Conservation (phyloP, 2,329 filamentous ascomycete species). For the Phaeosphaeriaceae sp. region DNA sequence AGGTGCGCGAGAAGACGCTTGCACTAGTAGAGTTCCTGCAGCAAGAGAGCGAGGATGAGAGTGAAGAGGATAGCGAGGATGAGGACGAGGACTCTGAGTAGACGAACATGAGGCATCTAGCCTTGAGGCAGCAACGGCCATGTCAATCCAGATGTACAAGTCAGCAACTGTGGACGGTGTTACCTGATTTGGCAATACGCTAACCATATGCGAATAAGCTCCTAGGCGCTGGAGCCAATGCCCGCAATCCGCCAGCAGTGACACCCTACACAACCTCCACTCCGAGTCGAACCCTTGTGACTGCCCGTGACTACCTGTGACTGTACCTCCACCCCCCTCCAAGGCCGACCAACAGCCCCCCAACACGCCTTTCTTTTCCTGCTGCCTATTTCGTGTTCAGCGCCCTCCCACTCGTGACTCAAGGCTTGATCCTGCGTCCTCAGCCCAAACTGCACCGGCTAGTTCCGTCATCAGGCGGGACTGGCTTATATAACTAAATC, state of each 20-base stretch:
- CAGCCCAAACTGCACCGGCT: constrained; percentile 30
- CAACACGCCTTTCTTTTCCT: constrained; percentile 6
- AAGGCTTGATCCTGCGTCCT: constrained; percentile 9
- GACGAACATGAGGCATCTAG: not conserved
- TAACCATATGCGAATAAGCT: constrained; percentile 3
- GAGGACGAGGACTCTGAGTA: constrained; percentile 56
- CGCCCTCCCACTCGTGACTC: constrained; percentile 13
- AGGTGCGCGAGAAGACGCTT: constrained; percentile 74
- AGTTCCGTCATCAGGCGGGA: constrained; percentile 51
- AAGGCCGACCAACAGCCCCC: constrained; percentile 34
- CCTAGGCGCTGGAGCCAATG: constrained; percentile 3
- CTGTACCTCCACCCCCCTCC: too few species aligned
- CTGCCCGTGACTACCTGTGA: constrained; percentile 15
- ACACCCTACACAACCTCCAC: constrained; percentile 14
- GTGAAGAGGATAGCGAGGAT: constrained; percentile 67
- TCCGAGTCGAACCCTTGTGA: constrained; percentile 24
- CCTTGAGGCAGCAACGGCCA: constrained; percentile 25
- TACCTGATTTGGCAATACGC: constrained; percentile 14
- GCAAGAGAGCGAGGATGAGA: constrained; percentile 74
- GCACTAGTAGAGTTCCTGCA: constrained; percentile 82
- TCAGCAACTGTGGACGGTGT: constrained; percentile 13
- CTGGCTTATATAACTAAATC: constrained; percentile 38
- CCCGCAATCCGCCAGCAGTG: constrained; percentile 18
- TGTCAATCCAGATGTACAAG: constrained; percentile 6
- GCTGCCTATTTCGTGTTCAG: constrained; percentile 16